These are phyloP conservation scores for Mortierella sp. DNA, from an alignment of 371 early-diverging fungal genomes.

Conservation along the genomic window DNA sequence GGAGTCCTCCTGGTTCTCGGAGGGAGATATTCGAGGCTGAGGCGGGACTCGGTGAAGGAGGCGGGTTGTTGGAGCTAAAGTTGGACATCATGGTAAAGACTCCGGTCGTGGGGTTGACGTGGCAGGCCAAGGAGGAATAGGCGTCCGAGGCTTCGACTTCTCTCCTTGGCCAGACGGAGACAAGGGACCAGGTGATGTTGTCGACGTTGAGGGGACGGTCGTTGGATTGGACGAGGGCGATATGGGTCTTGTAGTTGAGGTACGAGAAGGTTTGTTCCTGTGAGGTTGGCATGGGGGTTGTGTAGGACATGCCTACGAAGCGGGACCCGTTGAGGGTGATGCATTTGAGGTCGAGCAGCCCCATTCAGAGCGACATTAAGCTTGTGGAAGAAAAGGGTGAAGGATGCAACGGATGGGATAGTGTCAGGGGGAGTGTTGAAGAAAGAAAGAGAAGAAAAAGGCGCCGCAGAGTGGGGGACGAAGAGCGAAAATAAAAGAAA, in stretches of 20 bases:
- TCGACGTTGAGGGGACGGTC: not conserved
- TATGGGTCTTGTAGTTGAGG: not conserved
- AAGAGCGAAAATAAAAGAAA: too few species aligned
- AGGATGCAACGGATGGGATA: not conserved
- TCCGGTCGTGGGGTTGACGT: not conserved
- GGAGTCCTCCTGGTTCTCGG: not conserved
- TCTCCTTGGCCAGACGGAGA: not conserved
- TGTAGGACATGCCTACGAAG: not conserved
- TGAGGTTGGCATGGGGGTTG: not conserved
- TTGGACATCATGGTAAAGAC: slow-evolving; percentile 2
- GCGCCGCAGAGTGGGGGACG: too few species aligned
- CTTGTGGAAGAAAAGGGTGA: not conserved
- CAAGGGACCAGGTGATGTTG: not conserved
- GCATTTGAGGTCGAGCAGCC: not conserved
- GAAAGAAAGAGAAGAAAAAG: too few species aligned
- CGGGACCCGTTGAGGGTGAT: slow-evolving; percentile 11
- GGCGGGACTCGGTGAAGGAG: too few species aligned
- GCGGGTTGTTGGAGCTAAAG: not conserved
- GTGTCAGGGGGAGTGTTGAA: too few species aligned
- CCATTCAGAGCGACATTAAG: not conserved
- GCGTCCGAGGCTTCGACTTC: not conserved
- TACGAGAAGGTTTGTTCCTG: not conserved
- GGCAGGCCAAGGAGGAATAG: not conserved
- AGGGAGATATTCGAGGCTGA: not conserved
- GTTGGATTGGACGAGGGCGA: slow-evolving; percentile 7